Percentiles rank a stretch among this genome's conserved stretches.
Evolutionary conservation across 495 filamentous ascomycete species (phyloP).

Genomic region (Poronia punctata): DNA sequence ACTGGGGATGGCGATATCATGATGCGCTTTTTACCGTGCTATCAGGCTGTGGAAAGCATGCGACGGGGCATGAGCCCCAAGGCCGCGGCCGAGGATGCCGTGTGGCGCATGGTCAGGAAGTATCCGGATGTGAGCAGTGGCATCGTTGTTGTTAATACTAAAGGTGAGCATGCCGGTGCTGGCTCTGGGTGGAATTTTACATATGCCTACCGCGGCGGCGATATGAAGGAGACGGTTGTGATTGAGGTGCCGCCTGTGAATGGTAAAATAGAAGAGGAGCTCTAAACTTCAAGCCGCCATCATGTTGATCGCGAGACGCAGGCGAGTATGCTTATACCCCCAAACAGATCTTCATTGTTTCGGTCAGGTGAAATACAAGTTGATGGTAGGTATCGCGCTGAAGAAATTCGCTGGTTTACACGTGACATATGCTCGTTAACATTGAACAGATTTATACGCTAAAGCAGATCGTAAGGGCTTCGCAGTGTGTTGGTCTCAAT

Average conservation of each 20-base stretch:
- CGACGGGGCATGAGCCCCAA: constrained; percentile 34
- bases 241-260: constrained; percentile 29
- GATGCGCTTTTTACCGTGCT: constrained; percentile 46
- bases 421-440: no score
- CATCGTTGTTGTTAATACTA: constrained; percentile 36
- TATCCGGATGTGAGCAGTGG: constrained; percentile 37
- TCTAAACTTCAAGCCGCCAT: no score
- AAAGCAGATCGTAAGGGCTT: no score
- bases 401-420: no score
- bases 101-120: constrained; percentile 37
- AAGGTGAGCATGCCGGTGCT: constrained; percentile 38
- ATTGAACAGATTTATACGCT: no score
- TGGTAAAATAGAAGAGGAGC: constrained; percentile 9
- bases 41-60: constrained; percentile 43
- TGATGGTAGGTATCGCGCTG: no score
- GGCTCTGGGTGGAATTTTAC: constrained; percentile 42
- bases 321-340: no score
- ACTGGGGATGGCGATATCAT: constrained; percentile 46
- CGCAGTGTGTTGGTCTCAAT: no score
- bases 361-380: no score
- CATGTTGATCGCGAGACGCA: no score
- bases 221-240: constrained; percentile 34
- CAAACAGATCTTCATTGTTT: no score
- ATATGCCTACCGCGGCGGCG: constrained; percentile 37
- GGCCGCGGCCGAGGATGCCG: constrained; percentile 38